These are phyloP conservation scores for Solanum arcanum DNA, from an alignment of 257 asterid species.

Conservation along the genomic window DNA sequence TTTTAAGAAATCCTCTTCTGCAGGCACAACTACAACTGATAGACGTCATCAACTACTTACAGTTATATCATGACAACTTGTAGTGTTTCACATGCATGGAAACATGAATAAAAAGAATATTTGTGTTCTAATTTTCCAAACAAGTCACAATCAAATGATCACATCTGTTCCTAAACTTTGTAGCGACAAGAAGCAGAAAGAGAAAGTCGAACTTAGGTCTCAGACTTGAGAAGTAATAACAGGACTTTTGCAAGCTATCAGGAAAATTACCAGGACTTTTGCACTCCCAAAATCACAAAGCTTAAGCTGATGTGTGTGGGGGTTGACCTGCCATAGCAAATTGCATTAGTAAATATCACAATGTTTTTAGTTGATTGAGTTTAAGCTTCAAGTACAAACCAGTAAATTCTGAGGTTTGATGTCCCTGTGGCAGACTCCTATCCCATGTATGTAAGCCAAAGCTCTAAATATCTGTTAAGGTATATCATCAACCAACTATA, in stretches of 20 bases:
- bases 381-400: slow-evolving; percentile 19
- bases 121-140: neutral
- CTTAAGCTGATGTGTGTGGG: slow-evolving; percentile 58
- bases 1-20: neutral
- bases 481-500: neutral
- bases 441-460: slow-evolving; percentile 44
- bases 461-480: slow-evolving; percentile 50
- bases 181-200: neutral
- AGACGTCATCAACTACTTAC: neutral
- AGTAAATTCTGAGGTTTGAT: slow-evolving; percentile 62
- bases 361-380: neutral
- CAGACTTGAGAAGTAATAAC: neutral
- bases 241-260: neutral
- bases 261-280: slow-evolving; percentile 43
- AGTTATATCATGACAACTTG: neutral
- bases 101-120: neutral
- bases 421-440: slow-evolving; percentile 60
- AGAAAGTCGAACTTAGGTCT: neutral
- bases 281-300: slow-evolving; percentile 76
- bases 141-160: neutral
- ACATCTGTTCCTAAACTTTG: neutral
- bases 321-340: slow-evolving; percentile 36
- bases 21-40: neutral
- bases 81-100: neutral
- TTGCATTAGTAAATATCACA: neutral